These are phyloP conservation scores for Pelargonium myrrhifolium DNA, from an alignment of 441 rosid species.

Conservation along the genomic window DNA sequence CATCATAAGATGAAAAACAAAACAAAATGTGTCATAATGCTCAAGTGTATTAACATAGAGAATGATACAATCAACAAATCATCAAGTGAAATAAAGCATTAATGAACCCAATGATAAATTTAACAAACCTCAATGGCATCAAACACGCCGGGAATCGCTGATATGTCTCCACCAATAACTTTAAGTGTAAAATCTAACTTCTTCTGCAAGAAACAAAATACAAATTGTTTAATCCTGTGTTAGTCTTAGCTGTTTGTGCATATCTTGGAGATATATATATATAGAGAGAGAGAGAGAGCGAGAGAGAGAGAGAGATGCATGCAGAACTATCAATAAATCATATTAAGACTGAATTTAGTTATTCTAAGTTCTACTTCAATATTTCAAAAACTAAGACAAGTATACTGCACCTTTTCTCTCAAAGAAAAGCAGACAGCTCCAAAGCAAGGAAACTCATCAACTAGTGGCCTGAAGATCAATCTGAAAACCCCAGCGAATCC, in stretches of 20 bases:
- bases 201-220: constrained; percentile 45
- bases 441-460: constrained; percentile 89
- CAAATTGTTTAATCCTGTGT: too few species aligned
- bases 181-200: constrained; percentile 73
- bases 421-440: constrained; percentile 91
- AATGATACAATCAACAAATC: constrained; percentile 1
- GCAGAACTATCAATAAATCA: too few species aligned
- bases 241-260: too few species aligned
- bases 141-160: constrained; percentile 75
- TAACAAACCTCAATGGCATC: constrained; percentile 75
- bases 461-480: constrained; percentile 89
- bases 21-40: not conserved
- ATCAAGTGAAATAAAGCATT: not conserved
- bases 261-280: too few species aligned
- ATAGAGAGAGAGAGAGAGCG: too few species aligned
- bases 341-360: not conserved
- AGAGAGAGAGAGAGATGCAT: too few species aligned
- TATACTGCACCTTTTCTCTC: constrained; percentile 28
- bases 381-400: not conserved
- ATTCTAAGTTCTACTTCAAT: not conserved
- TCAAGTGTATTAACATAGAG: constrained; percentile 1
- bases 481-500: constrained; percentile 97
- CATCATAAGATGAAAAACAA: too few species aligned
- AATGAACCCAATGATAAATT: not conserved
- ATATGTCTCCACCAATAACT: constrained; percentile 77